Conservation (phyloP, 108 stramenopile genomes). For the Nitzschia inconspicua region DNA sequence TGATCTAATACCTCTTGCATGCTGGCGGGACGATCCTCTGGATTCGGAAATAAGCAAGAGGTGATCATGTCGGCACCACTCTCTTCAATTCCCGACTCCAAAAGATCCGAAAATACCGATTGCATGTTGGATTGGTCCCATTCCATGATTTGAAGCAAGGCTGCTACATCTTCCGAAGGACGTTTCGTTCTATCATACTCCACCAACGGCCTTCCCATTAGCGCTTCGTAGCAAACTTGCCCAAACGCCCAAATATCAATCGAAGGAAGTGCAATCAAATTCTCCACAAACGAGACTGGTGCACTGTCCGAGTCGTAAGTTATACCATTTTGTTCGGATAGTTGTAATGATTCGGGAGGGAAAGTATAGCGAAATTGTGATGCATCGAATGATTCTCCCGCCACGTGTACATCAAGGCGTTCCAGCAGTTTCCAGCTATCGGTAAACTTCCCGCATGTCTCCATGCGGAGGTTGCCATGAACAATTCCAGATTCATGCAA, state of each 20-base stretch:
- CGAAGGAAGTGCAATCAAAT: slow-evolving; percentile 34
- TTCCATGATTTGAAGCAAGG: slow-evolving; percentile 33
- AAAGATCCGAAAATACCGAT: slow-evolving; percentile 28
- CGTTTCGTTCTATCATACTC: slow-evolving; percentile 29
- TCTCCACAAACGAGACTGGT: slow-evolving; percentile 17
- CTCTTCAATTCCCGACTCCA: slow-evolving; percentile 40
- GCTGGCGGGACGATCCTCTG: slow-evolving; percentile 30
- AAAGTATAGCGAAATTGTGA: slow-evolving; percentile 39
- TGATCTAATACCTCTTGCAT: slow-evolving; percentile 50
- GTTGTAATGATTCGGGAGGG: slow-evolving; percentile 65
- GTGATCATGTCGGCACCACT: slow-evolving; percentile 57
- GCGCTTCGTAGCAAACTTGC: slow-evolving; percentile 69
- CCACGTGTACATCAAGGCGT: slow-evolving; percentile 39
- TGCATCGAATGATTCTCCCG: slow-evolving; percentile 39
- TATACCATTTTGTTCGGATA: slow-evolving; percentile 2
- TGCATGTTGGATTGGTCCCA: slow-evolving; percentile 43
- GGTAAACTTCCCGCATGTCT: slow-evolving; percentile 64
- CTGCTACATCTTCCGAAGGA: slow-evolving; percentile 19
- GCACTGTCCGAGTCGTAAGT: slow-evolving; percentile 13
- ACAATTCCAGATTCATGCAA: slow-evolving; percentile 64
- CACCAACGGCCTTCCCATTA: slow-evolving; percentile 70
- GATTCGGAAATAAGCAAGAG: slow-evolving; percentile 41
- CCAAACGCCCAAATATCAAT: slow-evolving; percentile 82
- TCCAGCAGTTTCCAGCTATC: slow-evolving; percentile 71
- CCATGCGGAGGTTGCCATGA: slow-evolving; percentile 59